phyloP scores from a whole-genome alignment of 2,329 filamentous ascomycete species.

The Colletotrichum viniferum region DNA sequence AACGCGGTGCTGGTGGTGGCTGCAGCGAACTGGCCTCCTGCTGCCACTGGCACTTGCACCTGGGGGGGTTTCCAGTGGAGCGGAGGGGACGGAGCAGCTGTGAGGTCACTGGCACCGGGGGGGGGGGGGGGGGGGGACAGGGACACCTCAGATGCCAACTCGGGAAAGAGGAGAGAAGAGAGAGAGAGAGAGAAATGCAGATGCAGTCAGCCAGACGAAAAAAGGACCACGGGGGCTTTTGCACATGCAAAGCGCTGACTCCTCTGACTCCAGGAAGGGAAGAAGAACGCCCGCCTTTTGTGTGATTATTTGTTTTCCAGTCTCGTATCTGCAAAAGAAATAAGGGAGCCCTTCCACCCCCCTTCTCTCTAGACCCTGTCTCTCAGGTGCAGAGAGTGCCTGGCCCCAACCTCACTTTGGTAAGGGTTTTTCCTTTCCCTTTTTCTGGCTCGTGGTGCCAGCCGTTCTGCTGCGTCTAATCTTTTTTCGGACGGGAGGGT shows the following conservation, averaged over 20 bases:
- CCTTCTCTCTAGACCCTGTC: neutral
- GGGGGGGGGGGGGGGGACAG: no score
- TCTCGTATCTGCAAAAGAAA: conserved; percentile 9
- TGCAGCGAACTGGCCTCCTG: conserved; percentile 1
- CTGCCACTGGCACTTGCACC: neutral
- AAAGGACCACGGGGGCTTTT: neutral
- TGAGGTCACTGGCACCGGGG: neutral
- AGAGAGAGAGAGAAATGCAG: neutral
- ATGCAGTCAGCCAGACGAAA: neutral
- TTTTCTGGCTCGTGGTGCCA: neutral
- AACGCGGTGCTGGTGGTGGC: neutral
- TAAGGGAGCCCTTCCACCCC: neutral
- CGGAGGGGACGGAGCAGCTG: neutral
- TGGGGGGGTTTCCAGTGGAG: neutral
- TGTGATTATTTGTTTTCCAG: conserved; percentile 2
- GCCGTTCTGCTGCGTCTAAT: neutral
- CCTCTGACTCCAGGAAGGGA: neutral
- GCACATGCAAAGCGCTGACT: neutral
- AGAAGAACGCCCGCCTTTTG: neutral
- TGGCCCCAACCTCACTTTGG: neutral
- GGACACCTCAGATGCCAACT: neutral
- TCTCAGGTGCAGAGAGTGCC: neutral
- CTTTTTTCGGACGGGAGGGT: conserved; percentile 6
- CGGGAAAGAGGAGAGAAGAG: neutral
- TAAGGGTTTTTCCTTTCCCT: neutral